These are phyloP conservation scores for Adenanthera pavonina DNA, from an alignment of 306 rosid species.

Conservation along the genomic window DNA sequence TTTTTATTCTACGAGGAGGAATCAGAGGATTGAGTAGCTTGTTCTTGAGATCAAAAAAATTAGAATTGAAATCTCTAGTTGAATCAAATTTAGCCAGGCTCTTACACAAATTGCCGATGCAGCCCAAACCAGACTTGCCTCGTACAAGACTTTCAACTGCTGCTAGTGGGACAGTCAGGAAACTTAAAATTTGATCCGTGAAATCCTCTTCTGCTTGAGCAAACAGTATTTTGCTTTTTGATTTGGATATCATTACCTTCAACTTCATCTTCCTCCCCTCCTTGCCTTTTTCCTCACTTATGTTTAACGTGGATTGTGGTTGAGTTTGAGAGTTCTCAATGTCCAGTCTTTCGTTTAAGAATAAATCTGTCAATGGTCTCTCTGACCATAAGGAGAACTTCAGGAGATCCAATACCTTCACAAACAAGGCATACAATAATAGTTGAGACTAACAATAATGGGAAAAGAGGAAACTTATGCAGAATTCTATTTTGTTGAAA, in stretches of 20 bases:
- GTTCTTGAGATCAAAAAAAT: not conserved
- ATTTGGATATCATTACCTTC: not conserved
- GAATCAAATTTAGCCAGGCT: not conserved
- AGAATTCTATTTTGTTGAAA: no score
- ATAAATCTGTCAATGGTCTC: not conserved
- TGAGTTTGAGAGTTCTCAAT: not conserved
- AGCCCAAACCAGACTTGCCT: not conserved
- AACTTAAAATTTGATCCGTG: not conserved
- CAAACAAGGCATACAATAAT: not conserved
- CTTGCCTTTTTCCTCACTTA: no score
- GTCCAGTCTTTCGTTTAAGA: not conserved
- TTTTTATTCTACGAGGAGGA: not conserved
- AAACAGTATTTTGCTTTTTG: not conserved
- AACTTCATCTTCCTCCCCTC: not conserved
- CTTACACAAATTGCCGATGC: not conserved
- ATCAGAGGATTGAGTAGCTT: not conserved
- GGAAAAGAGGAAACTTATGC: no score
- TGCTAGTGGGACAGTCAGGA: not conserved
- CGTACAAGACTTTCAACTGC: not conserved
- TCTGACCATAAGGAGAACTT: not conserved
- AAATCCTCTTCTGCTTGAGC: not conserved
- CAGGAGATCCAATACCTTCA: constrained; percentile 3
- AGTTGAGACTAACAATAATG: not conserved
- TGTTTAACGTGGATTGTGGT: no score
- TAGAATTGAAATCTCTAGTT: not conserved